Evolutionary conservation across 768 basidiomycete genomes (phyloP).

Genomic region (Myochromella boudieri): DNA sequence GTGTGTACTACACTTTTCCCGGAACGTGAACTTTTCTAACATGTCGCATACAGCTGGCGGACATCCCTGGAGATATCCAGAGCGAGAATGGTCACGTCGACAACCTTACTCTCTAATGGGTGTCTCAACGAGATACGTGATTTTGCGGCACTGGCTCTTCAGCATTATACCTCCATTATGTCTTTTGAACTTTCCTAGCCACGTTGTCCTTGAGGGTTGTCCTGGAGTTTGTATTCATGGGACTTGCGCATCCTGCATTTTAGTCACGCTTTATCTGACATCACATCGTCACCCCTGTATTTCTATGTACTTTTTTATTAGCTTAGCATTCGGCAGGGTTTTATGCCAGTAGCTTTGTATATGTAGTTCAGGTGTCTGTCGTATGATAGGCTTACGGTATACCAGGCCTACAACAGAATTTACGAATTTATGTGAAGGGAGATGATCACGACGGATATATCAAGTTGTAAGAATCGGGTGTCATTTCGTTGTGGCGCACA

Average conservation of each 20-base stretch:
- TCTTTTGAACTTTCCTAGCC: neutral
- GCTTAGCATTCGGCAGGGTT: neutral
- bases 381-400: constrained; percentile 8
- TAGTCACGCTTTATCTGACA: neutral
- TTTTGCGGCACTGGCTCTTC: constrained; percentile 6
- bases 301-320: neutral
- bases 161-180: neutral
- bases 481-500: no score
- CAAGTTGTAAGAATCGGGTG: no score
- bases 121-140: constrained; percentile 7
- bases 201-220: neutral
- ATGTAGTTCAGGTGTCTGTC: neutral
- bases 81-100: constrained; percentile 58
- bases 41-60: constrained; percentile 28
- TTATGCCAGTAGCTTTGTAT: neutral
- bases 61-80: constrained; percentile 62
- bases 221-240: neutral
- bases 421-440: neutral
- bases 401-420: constrained; percentile 1
- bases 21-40: neutral
- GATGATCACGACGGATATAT: neutral
- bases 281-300: neutral
- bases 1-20: constrained; percentile 34
- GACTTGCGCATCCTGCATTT: neutral
- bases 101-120: constrained; percentile 8